Base-by-base conservation (phyloP, 2,329 filamentous ascomycete species). In the Aspergillus aculeatinus region DNA sequence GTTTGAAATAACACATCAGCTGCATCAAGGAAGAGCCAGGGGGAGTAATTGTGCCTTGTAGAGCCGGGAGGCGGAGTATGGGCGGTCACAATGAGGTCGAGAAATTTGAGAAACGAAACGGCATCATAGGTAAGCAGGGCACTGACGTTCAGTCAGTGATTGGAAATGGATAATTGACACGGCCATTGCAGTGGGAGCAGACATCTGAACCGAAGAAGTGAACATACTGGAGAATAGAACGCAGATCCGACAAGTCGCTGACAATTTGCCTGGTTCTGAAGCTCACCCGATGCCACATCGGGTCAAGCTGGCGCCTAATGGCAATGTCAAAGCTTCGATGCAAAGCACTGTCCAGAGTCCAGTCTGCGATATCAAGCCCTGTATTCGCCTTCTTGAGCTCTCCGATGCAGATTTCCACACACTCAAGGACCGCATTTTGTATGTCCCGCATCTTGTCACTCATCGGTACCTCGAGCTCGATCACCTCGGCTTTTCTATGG, bases 181-280 rank as follows among this genome's bases (percentile, higher is more conserved):
- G 12, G 4, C n/a, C 7, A 29, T 42, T 23, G 7, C 42, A n/a
- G 14, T 19, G n/a, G 12, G 51, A 31, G 25, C 25, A 14, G 10
- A 35, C 14, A 0, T 10, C 31, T 29, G 10, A 25, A 31, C 19
- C 6, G 23, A 48, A 9, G 23, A 25, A 19, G 23, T 9, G 27
- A 14, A 58, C 27, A 35, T 82, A 89, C 76, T 94, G 89, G 16
- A 99, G 83, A 74, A 98, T 89, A 23, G 87, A 87, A 59, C 94
- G 86, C 42, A 99, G 82, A 19, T 96, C 87, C 0, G 89, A 89
- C 67, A 99, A 76, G 72, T 98, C 95, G 68, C 88, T 89, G 59
- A 96, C 94, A 67, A 99, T 96, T 76, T 97, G 93, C 69, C 90
- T 91, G 2, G 94, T 98, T 76, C 95, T 92, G 83, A 91, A 96